Conservation (phyloP, 2,329 filamentous ascomycete species). For the Stachybotrys chlorohalonatus region DNA sequence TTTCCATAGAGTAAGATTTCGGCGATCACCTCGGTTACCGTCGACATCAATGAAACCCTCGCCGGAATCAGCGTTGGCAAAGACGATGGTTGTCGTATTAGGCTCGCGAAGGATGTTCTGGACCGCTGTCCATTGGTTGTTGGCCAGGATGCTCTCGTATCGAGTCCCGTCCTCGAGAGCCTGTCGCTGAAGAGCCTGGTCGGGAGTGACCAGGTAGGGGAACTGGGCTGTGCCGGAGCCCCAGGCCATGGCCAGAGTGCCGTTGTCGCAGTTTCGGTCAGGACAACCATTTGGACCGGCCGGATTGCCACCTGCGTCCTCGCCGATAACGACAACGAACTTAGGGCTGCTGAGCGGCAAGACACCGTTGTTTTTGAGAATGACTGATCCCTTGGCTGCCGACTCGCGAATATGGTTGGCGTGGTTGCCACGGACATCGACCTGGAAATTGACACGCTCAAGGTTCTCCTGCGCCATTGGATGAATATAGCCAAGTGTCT, state of each 20-base stretch:
- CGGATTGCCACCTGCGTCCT: constrained; percentile 69
- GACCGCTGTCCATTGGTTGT: constrained; percentile 53
- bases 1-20: constrained; percentile 86
- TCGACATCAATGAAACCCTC: constrained; percentile 82
- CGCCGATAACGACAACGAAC: constrained; percentile 69
- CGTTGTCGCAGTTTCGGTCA: constrained; percentile 53
- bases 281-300: constrained; percentile 70
- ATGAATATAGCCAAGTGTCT: constrained; percentile 66
- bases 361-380: constrained; percentile 75
- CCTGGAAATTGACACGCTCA: constrained; percentile 66
- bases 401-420: constrained; percentile 63
- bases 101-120: constrained; percentile 50
- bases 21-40: constrained; percentile 78
- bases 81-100: constrained; percentile 70
- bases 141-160: constrained; percentile 59
- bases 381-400: constrained; percentile 71
- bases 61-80: constrained; percentile 78
- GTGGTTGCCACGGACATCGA: constrained; percentile 77
- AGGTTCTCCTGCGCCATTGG: constrained; percentile 50
- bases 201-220: constrained; percentile 67
- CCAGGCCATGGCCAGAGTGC: constrained; percentile 68
- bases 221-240: constrained; percentile 67
- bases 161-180: constrained; percentile 49
- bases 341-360: constrained; percentile 74
- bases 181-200: constrained; percentile 57